Percentiles rank a stretch among this genome's conserved stretches.
These are phyloP conservation scores for Fusarium begoniae DNA, from an alignment of 2,329 filamentous ascomycete genomes.

Conservation along the genomic window DNA sequence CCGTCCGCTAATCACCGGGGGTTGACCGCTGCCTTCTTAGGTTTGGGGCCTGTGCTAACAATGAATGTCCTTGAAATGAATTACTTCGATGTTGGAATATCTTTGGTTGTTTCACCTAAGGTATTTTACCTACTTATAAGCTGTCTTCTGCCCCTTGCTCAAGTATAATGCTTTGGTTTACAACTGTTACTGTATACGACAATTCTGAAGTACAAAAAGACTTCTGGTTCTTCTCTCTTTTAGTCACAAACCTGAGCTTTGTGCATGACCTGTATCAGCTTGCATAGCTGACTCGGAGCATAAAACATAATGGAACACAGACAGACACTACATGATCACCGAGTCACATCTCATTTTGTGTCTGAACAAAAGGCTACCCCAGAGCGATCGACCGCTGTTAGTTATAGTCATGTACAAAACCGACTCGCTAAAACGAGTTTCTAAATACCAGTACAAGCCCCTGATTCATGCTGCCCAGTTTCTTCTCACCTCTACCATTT, in stretches of 20 bases:
- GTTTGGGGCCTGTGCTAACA: not conserved
- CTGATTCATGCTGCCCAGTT: not conserved
- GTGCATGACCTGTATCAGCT: not conserved
- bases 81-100: not conserved
- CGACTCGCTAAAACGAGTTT: conserved; percentile 7
- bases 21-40: not conserved
- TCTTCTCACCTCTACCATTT: conserved; percentile 5
- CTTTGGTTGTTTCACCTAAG: not conserved
- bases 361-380: not conserved
- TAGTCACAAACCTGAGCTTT: not conserved
- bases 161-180: not conserved
- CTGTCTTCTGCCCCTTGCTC: not conserved
- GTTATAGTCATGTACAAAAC: conserved; percentile 9
- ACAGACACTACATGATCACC: not conserved
- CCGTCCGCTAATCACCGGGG: not conserved
- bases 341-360: not conserved
- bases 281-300: not conserved
- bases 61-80: not conserved
- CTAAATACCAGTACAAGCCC: not conserved
- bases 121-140: not conserved
- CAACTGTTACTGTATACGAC: not conserved
- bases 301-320: not conserved
- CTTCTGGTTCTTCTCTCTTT: not conserved
- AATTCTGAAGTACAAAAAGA: not conserved
- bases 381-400: not conserved